Conservation (phyloP, 2,329 filamentous ascomycete genomes). For the Ceratocystis colombiana region DNA sequence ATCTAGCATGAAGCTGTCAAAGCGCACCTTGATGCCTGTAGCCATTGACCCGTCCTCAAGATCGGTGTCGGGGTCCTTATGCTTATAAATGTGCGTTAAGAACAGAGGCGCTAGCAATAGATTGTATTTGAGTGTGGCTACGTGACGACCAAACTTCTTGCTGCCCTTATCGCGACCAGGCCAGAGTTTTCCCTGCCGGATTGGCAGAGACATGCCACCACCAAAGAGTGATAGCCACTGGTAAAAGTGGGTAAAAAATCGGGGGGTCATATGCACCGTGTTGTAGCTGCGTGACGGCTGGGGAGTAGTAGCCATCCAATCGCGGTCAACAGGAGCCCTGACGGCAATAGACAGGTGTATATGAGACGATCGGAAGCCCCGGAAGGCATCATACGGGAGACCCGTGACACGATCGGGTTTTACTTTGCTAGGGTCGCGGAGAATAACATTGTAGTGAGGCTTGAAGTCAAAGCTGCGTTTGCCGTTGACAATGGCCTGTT, state of each 20-base stretch:
- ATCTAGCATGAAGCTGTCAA: constrained; percentile 96
- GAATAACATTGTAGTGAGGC: constrained; percentile 81
- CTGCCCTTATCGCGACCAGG: constrained; percentile 89
- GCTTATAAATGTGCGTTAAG: constrained; percentile 95
- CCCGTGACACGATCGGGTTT: constrained; percentile 43
- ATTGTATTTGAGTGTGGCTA: constrained; percentile 98
- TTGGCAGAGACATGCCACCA: constrained; percentile 84
- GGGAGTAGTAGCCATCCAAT: constrained; percentile 69
- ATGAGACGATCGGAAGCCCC: constrained; percentile 90
- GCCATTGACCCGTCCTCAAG: constrained; percentile 68
- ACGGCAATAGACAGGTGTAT: constrained; percentile 93
- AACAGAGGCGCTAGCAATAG: constrained; percentile 84
- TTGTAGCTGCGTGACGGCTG: constrained; percentile 87
- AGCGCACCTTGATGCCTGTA: constrained; percentile 88
- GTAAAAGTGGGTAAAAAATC: constrained; percentile 98
- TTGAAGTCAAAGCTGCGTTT: constrained; percentile 76
- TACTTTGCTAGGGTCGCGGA: constrained; percentile 70
- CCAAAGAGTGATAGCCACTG: constrained; percentile 96
- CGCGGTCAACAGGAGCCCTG: constrained; percentile 71
- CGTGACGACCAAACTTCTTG: constrained; percentile 94
- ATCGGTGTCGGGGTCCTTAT: constrained; percentile 88
- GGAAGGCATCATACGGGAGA: constrained; percentile 76
- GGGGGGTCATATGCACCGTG: constrained; percentile 83
- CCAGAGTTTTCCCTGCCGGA: constrained; percentile 85
- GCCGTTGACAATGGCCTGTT: constrained; percentile 64